phyloP scores from a whole-genome alignment of 192 early-diverging fungal species.

The Backusella sp. region DNA sequence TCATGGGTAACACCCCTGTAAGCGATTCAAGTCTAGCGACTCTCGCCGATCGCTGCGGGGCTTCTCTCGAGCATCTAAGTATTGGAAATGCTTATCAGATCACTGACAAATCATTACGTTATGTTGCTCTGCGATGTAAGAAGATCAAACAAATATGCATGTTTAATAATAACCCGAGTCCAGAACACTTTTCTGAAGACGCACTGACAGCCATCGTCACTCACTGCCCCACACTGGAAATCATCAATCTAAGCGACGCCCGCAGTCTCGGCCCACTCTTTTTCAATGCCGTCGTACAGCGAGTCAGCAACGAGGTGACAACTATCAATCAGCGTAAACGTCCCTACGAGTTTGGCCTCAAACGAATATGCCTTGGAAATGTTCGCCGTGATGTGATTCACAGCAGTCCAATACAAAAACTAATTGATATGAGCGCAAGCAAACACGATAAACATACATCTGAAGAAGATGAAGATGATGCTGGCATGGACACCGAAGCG shows the following conservation, averaged over 20 bases:
- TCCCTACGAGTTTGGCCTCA: slow-evolving; percentile 4
- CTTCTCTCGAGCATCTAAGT: slow-evolving; percentile 20
- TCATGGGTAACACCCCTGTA: slow-evolving; percentile 29
- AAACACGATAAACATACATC: slow-evolving; percentile 4
- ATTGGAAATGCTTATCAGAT: slow-evolving; percentile 33
- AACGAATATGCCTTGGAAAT: slow-evolving; percentile 26
- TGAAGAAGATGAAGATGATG: slow-evolving; percentile 12
- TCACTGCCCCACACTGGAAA: slow-evolving; percentile 8
- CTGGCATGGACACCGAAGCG: not conserved
- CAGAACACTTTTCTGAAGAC: slow-evolving; percentile 20
- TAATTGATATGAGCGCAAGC: slow-evolving; percentile 28
- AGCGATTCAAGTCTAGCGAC: slow-evolving; percentile 26
- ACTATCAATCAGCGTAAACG: not conserved
- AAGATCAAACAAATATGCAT: slow-evolving; percentile 23
- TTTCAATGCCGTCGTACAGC: slow-evolving; percentile 19
- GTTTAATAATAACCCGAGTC: slow-evolving; percentile 26
- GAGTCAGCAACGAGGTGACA: slow-evolving; percentile 20
- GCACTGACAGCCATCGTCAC: slow-evolving; percentile 18
- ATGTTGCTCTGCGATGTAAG: slow-evolving; percentile 22
- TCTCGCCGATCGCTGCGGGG: slow-evolving; percentile 29
- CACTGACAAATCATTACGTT: slow-evolving; percentile 23
- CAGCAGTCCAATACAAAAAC: slow-evolving; percentile 8
- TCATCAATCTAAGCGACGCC: slow-evolving; percentile 28
- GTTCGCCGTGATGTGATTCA: slow-evolving; percentile 16
- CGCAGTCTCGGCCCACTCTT: slow-evolving; percentile 23